Conservation (phyloP, 2,329 filamentous ascomycete species). For the Pseudocercospora fuligena region DNA sequence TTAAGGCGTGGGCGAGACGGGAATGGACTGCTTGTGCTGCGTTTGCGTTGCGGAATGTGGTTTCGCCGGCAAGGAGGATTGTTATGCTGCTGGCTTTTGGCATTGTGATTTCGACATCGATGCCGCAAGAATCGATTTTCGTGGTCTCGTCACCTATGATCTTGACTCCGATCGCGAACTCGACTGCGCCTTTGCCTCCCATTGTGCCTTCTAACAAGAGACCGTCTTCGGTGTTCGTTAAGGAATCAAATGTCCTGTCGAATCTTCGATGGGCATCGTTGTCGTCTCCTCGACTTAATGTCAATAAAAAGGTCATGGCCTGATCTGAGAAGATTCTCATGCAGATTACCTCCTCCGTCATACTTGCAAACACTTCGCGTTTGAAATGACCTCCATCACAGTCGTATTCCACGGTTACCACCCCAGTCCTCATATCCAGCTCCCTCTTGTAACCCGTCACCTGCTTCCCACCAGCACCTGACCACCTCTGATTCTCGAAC, state of each 20-base stretch:
- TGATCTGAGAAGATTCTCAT: neutral
- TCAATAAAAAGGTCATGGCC: neutral
- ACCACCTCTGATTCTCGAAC: slow-evolving; percentile 6
- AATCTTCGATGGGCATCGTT: slow-evolving; percentile 2
- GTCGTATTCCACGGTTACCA: neutral
- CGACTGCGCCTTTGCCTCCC: neutral
- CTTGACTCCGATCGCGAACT: slow-evolving; percentile 8
- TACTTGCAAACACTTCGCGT: slow-evolving; percentile 3
- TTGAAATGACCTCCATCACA: neutral
- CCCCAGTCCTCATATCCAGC: neutral
- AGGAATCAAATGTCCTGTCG: slow-evolving; percentile 6
- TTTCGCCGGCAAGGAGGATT: slow-evolving; percentile 7
- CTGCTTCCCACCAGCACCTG: neutral
- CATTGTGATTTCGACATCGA: slow-evolving; percentile 1
- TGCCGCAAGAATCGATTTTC: neutral
- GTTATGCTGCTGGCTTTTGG: neutral
- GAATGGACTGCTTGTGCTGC: slow-evolving; percentile 13
- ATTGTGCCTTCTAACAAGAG: neutral
- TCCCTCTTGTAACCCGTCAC: slow-evolving; percentile 4
- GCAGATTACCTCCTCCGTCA: slow-evolving; percentile 4
- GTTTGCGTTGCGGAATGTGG: slow-evolving; percentile 14
- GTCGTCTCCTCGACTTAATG: slow-evolving; percentile 10
- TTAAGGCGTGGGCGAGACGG: neutral
- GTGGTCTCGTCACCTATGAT: neutral
- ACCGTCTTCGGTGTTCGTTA: neutral